These are phyloP conservation scores for Nothophoma quercina DNA, from an alignment of 2,329 filamentous ascomycete species.

Conservation along the genomic window DNA sequence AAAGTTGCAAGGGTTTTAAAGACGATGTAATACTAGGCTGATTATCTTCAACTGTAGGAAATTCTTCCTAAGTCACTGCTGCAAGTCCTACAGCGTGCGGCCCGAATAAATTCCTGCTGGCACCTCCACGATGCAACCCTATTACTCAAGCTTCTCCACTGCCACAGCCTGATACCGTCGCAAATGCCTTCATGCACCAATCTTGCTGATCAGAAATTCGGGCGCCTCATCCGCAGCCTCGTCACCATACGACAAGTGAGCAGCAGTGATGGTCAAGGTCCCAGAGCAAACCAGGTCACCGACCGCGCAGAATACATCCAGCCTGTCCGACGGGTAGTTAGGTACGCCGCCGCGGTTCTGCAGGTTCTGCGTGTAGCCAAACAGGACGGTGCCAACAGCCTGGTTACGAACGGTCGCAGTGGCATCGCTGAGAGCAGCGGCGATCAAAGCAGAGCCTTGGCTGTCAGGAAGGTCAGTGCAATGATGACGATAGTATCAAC, in stretches of 20 bases:
- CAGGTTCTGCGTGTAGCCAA: constrained; percentile 51
- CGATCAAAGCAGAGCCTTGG: constrained; percentile 52
- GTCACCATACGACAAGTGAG: constrained; percentile 44
- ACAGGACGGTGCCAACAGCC: constrained; percentile 51
- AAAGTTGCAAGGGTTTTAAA: no score
- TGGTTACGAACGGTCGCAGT: constrained; percentile 37
- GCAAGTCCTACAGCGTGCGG: no score
- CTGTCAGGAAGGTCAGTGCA: constrained; percentile 21
- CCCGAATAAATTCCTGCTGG: no score
- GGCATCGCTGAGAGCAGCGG: constrained; percentile 42
- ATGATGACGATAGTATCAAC: neutral
- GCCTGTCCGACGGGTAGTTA: constrained; percentile 42
- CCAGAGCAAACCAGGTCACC: constrained; percentile 48
- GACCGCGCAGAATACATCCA: constrained; percentile 48
- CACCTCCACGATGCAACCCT: no score
- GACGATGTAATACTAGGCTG: no score
- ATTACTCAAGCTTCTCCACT: no score
- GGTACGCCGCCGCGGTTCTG: constrained; percentile 49
- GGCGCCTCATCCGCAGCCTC: constrained; percentile 37
- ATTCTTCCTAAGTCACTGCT: no score
- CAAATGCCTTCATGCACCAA: constrained; percentile 16
- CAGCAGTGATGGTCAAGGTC: constrained; percentile 40
- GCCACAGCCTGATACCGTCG: no score
- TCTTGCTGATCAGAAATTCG: constrained; percentile 34
- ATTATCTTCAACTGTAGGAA: no score